Base-by-base conservation (phyloP, 169 alveolate genomes). In the Eimeria maxima region DNA sequence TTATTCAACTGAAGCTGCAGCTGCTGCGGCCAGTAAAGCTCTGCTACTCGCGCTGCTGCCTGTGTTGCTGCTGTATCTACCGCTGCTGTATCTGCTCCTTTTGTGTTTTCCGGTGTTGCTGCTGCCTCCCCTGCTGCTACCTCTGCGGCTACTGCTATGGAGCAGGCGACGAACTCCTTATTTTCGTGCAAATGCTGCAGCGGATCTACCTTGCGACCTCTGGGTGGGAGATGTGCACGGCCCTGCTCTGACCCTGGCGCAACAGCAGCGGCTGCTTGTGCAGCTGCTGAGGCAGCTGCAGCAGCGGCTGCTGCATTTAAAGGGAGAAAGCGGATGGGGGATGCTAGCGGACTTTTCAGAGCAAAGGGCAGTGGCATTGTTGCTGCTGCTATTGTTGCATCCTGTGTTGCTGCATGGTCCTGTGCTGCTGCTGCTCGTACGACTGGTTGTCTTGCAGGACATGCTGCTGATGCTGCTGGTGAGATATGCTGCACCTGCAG, bases 221-320 rank as follows among this genome's bases (percentile, higher is more conserved):
- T 78, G 67, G 67, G 42, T 78, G 88, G 7, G 83, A 42, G 38
- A 24, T 44, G 42, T 45, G 42, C 16, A 44, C n/a, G 42, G 88
- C n/a, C 27, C 5, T 44, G 45, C 42, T 44, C 63, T 44, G 22
- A 20, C 18, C 27, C 88, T 27, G 88, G 33, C 1, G 88, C 88
- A 78, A 65, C 88, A 78, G 88, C 88, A 78, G 88, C 88, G 4
- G 88, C 88, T 38, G 88, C 88, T 18, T n/a, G n/a, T n/a, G 88
- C 88, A 0, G 88, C 88, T 44, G 88, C 67, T 42, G 47, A 33
- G 10, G 88, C 88, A 7, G 88, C 67, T 7, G 88, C 88, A 3
- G 88, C 88, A 4, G 88, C 42, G 5, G 88, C 88, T 22, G 33
- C 42, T 44, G 38, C 38, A 44, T 42, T 42, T 27, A 44, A 8